phyloP scores from a whole-genome alignment of 2,329 filamentous ascomycete genomes.

The Grosmannia serpens region DNA sequence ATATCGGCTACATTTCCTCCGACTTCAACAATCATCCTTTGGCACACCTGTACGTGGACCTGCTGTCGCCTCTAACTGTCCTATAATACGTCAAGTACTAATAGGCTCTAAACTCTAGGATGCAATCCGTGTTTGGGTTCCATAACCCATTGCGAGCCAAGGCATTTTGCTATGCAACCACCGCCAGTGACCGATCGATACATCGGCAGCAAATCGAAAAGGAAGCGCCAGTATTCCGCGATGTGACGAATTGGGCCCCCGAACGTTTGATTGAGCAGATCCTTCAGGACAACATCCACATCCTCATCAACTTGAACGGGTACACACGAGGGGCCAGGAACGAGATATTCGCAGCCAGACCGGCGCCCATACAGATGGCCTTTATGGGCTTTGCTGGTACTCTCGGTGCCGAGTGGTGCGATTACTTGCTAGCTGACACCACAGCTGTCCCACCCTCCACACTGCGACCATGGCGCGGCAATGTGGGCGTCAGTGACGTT shows the following conservation, averaged over 20 bases:
- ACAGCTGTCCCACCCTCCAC: constrained; percentile 77
- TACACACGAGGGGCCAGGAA: constrained; percentile 96
- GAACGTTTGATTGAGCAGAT: constrained; percentile 82
- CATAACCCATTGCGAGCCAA: constrained; percentile 64
- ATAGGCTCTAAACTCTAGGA: constrained; percentile 33
- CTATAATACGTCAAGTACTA: background rate
- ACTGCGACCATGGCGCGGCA: constrained; percentile 66
- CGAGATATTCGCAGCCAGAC: constrained; percentile 89
- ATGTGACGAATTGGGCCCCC: constrained; percentile 76
- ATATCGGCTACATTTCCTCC: constrained; percentile 90
- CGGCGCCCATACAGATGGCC: constrained; percentile 95
- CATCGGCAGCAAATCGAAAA: constrained; percentile 89
- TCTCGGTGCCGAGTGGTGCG: constrained; percentile 94
- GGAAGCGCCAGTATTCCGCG: constrained; percentile 82
- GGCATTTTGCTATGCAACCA: constrained; percentile 94
- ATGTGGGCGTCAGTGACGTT: constrained; percentile 61
- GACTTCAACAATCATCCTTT: constrained; percentile 98
- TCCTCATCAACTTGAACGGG: constrained; percentile 93
- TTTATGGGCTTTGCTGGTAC: constrained; percentile 99
- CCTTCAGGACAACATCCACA: constrained; percentile 77
- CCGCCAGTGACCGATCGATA: constrained; percentile 74
- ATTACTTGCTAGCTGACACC: constrained; percentile 86
- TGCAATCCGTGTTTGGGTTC: constrained; percentile 97
- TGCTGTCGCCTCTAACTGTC: background rate
- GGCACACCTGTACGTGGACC: constrained; percentile 58